phyloP scores from a whole-genome alignment of 768 basidiomycete genomes.

The Krasilnikovozyma curviuscula region DNA sequence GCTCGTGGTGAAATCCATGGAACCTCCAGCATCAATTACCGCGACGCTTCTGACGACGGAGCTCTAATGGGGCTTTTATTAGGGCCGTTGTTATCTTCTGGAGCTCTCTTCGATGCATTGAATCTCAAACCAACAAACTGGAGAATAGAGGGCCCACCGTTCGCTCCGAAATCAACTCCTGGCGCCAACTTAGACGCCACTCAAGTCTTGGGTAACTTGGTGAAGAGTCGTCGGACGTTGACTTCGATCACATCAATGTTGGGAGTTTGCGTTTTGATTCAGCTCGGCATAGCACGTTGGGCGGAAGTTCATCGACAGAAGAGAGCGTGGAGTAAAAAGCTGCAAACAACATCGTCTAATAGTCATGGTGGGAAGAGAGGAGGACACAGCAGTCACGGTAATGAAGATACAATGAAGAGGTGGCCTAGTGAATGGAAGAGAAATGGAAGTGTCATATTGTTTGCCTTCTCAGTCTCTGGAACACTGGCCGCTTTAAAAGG shows the following conservation, averaged over 20 bases:
- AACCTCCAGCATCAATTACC: constrained; percentile 25
- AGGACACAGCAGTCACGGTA: neutral
- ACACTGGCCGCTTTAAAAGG: constrained; percentile 21
- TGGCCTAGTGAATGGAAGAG: constrained; percentile 10
- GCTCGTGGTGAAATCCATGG: neutral
- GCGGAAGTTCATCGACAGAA: constrained; percentile 30
- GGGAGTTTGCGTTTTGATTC: constrained; percentile 41
- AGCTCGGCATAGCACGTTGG: constrained; percentile 35
- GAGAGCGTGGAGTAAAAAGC: constrained; percentile 22
- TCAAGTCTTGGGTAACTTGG: neutral
- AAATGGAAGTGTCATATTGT: constrained; percentile 15
- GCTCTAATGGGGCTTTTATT: constrained; percentile 64
- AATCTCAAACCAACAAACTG: constrained; percentile 17
- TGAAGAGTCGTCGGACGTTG: constrained; percentile 28
- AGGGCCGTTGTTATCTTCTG: constrained; percentile 59
- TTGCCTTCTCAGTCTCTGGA: constrained; percentile 23
- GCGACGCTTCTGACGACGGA: constrained; percentile 69
- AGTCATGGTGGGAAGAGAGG: neutral
- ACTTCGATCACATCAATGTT: constrained; percentile 46
- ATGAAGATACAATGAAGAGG: neutral
- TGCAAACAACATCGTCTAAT: constrained; percentile 6
- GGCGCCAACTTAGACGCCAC: constrained; percentile 32
- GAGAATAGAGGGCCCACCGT: constrained; percentile 17
- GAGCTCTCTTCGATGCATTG: constrained; percentile 34
- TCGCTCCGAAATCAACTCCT: constrained; percentile 30